Evolutionary conservation across 2,329 filamentous ascomycete genomes (phyloP), one percentile per base, ranked within the genome.

Genomic region (Aureobasidium zeae): DNA sequence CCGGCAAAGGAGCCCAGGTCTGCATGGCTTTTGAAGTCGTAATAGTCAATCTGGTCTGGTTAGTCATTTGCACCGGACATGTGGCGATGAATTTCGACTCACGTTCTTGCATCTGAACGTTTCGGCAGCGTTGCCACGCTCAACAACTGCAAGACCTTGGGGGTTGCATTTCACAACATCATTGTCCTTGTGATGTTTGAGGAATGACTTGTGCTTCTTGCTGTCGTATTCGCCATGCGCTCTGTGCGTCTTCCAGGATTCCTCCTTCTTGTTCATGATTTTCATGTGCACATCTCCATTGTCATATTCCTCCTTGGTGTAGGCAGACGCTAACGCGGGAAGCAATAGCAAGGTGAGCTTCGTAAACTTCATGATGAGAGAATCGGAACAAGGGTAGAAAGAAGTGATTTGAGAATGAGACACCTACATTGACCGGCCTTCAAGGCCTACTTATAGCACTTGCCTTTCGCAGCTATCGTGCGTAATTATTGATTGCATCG

Each of bases 11-110:
- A 72, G 5, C 73, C 74, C 2, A 78, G 65, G 20, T 68, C 66
- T 3, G 67, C 64, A 51, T 78, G 74, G 28, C 65, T 68, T 32
- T 72, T 57, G 58, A 78, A 77, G 51, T 73, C 69, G 53, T 74
- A 70, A 2, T 76, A 64, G 50, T 77, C 73, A 10, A 74, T 65
- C 34, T 37, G 24, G 8, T 3, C 9, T 4, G 8, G 34, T 62
- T 53, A 30, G n/a, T 5, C 31, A 8, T 50, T 13, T n/a, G 22
- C 10, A 12, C 6, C 13, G 11, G 12, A 29, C 29, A 31, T 16
- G 37, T 7, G 13, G 5, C 13, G 11, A 8, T 19, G n/a, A n/a
- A 9, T 31, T 6, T 25, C 22, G 4, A 37, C 34, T 28, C 12
- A 37, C 34, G 46, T 70, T 69, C 44, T 60, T 64, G 56, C 70